Conservation (phyloP, 164 flowering plant genomes). For the Akebia trifoliata region DNA sequence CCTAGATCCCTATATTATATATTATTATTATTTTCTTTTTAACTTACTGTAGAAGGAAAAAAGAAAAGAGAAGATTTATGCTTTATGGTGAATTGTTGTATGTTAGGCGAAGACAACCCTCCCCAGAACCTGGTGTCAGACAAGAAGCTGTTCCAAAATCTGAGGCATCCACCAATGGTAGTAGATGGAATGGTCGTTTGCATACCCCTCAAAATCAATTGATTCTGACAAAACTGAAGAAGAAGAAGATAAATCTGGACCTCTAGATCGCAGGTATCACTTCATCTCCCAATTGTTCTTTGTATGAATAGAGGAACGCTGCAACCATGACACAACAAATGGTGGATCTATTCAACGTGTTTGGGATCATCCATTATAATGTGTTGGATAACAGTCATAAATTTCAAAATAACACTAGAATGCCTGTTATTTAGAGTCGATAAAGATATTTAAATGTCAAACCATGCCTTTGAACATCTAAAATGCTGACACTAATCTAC, state of each 20-base stretch:
- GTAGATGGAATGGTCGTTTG: slow-evolving; percentile 55
- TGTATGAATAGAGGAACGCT: too few species aligned
- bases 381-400: too few species aligned
- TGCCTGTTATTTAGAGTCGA: too few species aligned
- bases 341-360: too few species aligned
- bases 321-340: too few species aligned
- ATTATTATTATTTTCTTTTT: background rate
- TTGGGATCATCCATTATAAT: too few species aligned
- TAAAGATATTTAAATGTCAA: too few species aligned
- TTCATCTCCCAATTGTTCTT: background rate
- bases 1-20: slow-evolving; percentile 1
- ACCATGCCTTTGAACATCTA: too few species aligned
- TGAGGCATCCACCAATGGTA: slow-evolving; percentile 63
- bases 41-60: too few species aligned
- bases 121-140: slow-evolving; percentile 59
- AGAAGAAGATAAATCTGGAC: slow-evolving; percentile 41
- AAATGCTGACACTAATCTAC: too few species aligned
- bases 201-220: slow-evolving; percentile 39
- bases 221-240: slow-evolving; percentile 59
- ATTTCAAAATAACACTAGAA: too few species aligned
- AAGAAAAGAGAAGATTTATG: too few species aligned
- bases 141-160: slow-evolving; percentile 43
- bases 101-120: slow-evolving; percentile 52
- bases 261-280: slow-evolving; percentile 68
- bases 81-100: slow-evolving; percentile 1